Percentiles rank a stretch among this genome's conserved stretches.
Conservation (phyloP, 805 yeast genomes). For the Yarrowia porcina region DNA sequence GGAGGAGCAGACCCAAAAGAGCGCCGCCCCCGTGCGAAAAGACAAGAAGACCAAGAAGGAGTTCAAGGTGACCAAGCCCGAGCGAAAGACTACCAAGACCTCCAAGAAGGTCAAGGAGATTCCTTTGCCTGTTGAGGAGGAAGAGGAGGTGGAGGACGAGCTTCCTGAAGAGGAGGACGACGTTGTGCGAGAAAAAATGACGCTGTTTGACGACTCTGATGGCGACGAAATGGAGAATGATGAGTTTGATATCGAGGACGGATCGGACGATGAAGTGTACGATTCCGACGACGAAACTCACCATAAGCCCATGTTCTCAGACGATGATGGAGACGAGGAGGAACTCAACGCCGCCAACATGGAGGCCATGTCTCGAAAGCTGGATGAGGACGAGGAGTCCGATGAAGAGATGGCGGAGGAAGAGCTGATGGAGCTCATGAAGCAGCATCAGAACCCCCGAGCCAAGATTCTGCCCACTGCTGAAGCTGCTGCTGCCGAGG, state of each 20-base stretch:
- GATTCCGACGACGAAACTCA: slow-evolving; percentile 53
- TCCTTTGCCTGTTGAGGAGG: neutral
- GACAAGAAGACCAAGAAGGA: slow-evolving; percentile 24
- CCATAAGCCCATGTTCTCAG: slow-evolving; percentile 75
- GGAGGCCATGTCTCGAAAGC: slow-evolving; percentile 29
- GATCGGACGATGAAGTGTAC: slow-evolving; percentile 39
- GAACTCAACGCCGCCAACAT: slow-evolving; percentile 37
- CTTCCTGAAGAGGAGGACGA: slow-evolving; percentile 52
- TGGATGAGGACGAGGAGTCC: slow-evolving; percentile 30
- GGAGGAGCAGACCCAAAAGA: slow-evolving; percentile 52
- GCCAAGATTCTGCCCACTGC: slow-evolving; percentile 68
- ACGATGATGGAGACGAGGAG: slow-evolving; percentile 65
- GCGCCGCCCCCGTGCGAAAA: slow-evolving; percentile 25
- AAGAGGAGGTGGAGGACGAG: slow-evolving; percentile 21
- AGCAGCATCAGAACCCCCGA: slow-evolving; percentile 28
- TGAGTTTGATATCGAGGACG: slow-evolving; percentile 40
- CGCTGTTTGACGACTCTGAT: slow-evolving; percentile 53
- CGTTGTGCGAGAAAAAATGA: slow-evolving; percentile 63
- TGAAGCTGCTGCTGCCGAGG: slow-evolving; percentile 53
- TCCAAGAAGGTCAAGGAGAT: slow-evolving; percentile 31
- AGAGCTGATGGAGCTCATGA: slow-evolving; percentile 28
- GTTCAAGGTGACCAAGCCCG: slow-evolving; percentile 21
- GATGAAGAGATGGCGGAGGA: slow-evolving; percentile 29
- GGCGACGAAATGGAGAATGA: slow-evolving; percentile 46
- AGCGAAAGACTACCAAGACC: slow-evolving; percentile 29